Evolutionary conservation across 1,284 basidiomycete species (phyloP), one percentile per base, ranked within the genome.

Genomic region (Microbotryum lychnidis-dioicae): DNA sequence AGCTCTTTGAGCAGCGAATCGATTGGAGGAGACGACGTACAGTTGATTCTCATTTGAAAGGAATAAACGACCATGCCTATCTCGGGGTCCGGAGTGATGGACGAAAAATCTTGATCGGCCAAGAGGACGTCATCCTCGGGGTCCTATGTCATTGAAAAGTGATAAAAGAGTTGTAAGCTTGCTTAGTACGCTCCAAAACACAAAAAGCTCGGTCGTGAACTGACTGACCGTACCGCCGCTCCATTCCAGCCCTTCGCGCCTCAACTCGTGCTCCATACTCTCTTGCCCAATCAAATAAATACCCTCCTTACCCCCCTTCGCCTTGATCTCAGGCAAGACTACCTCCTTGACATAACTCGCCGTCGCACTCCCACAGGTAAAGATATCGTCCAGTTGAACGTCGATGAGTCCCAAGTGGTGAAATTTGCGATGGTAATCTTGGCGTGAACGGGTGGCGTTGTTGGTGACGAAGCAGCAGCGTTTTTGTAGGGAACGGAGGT

Each of bases 401-500:
- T 86, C 89, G 73, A 91, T 81, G 52, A 97, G 83, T 42, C 90
- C 91, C 60, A 97, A 81, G 70, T 84, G 80, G 74, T 94, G 87
- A 73, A 99, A 97, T 75, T 93, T 96, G 57, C 81, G 80, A 78
- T 91, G 91, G 80, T 93, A 93, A 72, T 80, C 85, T 74, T 79
- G 82, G 57, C 94, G 80, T 14, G 90, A 93, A 77, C 94, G 93
- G 54, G 87, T 91, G n/a, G 94, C 94, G 74, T 97, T 98, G 79
- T 97, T 97, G 33, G 93, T 97, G 46, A 97, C 92, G 74, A 97
- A 97, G 44, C 97, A 78, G 53, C 97, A 79, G 23, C 64, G 57
- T 80, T 97, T 98, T 58, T 87, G 89, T 86, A 72, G 59, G 25
- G 53, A 58, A 29, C 70, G 64, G 21, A 78, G 67, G 62, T 73